Evolutionary conservation across 192 early-diverging fungal species (phyloP).

Genomic region (Linnemannia exigua): DNA sequence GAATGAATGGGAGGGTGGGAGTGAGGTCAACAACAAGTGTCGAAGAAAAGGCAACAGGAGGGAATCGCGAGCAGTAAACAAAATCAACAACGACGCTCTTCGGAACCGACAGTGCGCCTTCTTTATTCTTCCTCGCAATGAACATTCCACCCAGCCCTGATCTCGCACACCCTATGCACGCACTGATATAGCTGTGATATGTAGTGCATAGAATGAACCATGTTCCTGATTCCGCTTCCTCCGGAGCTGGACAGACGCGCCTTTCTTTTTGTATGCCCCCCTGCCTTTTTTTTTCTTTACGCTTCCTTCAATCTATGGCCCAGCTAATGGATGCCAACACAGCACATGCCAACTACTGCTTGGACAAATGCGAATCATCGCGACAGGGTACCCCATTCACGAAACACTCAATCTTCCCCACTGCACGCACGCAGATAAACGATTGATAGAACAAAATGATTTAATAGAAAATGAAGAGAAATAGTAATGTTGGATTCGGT

Average conservation of each 20-base stretch:
- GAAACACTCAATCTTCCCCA: neutral
- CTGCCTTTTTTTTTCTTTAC: neutral
- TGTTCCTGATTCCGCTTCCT: neutral
- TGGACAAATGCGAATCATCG: too few relatives aligned
- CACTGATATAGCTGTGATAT: neutral
- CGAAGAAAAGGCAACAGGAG: too few relatives aligned
- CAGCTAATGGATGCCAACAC: neutral
- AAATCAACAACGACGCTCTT: neutral
- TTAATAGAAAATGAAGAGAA: neutral
- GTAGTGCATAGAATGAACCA: neutral
- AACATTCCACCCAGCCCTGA: neutral
- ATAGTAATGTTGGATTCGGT: conserved; percentile 1
- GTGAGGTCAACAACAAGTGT: too few relatives aligned
- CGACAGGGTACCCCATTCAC: too few relatives aligned
- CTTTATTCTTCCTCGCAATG: neutral
- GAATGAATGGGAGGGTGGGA: neutral
- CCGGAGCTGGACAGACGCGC: neutral
- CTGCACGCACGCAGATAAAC: neutral
- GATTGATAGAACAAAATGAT: neutral
- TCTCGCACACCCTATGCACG: neutral
- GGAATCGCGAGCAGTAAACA: neutral
- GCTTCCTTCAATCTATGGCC: too few relatives aligned
- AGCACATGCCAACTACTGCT: neutral
- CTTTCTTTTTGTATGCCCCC: neutral
- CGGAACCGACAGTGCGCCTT: neutral